phyloP scores from a whole-genome alignment of 352 stramenopile genomes.

The Elongisporangium undulatum region DNA sequence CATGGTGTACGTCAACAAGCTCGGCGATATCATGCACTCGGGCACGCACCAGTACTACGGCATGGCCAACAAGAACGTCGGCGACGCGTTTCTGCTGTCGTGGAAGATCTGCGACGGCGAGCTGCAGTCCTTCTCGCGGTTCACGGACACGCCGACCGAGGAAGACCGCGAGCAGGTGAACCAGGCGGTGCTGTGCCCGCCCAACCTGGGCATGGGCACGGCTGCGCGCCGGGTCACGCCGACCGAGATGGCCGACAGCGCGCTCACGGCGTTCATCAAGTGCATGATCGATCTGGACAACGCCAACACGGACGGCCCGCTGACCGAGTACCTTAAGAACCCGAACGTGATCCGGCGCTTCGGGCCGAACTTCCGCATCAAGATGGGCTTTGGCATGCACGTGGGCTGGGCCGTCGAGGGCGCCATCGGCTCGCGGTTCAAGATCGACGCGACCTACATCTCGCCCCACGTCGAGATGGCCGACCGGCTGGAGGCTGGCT shows the following conservation, averaged over 20 bases:
- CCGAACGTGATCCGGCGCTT: constrained; percentile 83
- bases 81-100: constrained; percentile 92
- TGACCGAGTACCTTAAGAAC: constrained; percentile 69
- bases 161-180: constrained; percentile 72
- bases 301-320: constrained; percentile 64
- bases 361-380: constrained; percentile 69
- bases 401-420: constrained; percentile 96
- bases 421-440: constrained; percentile 93
- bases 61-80: constrained; percentile 89
- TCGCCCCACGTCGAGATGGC: constrained; percentile 93
- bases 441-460: constrained; percentile 98
- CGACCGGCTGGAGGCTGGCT: constrained; percentile 92
- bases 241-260: constrained; percentile 91
- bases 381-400: constrained; percentile 95
- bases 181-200: constrained; percentile 61
- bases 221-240: constrained; percentile 71
- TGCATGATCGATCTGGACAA: constrained; percentile 89
- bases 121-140: constrained; percentile 68
- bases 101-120: constrained; percentile 92
- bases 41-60: constrained; percentile 82
- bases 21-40: constrained; percentile 88
- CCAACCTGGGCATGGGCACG: constrained; percentile 54
- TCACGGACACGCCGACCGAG: constrained; percentile 73
- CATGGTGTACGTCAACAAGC: constrained; percentile 92
- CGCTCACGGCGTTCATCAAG: constrained; percentile 94